Percentiles rank a stretch among this genome's conserved stretches.
These are phyloP conservation scores for Punctularia strigosozonata DNA, from an alignment of 768 basidiomycete genomes.

Conservation along the genomic window DNA sequence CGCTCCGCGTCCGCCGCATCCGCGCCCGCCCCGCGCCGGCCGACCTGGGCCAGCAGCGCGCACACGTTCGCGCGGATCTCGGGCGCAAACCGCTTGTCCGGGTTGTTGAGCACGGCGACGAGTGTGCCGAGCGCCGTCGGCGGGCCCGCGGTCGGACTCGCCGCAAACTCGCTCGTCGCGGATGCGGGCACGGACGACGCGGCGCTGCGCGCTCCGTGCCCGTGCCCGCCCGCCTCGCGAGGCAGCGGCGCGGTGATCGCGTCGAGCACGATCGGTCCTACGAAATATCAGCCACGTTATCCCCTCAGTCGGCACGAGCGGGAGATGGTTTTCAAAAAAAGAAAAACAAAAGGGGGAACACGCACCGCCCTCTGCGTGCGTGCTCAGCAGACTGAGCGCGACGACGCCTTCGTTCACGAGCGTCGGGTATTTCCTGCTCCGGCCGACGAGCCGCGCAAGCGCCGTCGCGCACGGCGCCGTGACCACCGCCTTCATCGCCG, in stretches of 20 bases:
- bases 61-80: constrained; percentile 74
- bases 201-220: constrained; percentile 15
- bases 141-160: constrained; percentile 35
- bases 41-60: constrained; percentile 55
- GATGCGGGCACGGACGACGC: constrained; percentile 24
- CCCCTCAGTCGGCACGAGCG: not conserved
- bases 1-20: constrained; percentile 26
- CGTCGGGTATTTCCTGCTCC: constrained; percentile 71
- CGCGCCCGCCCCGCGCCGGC: constrained; percentile 32
- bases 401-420: constrained; percentile 86
- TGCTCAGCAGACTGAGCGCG: constrained; percentile 67
- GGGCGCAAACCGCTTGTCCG: constrained; percentile 38
- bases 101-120: constrained; percentile 44
- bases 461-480: constrained; percentile 44
- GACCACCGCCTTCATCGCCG: constrained; percentile 39
- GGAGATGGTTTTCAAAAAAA: constrained; percentile 4
- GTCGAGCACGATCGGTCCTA: constrained; percentile 53
- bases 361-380: constrained; percentile 55
- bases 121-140: constrained; percentile 62
- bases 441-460: constrained; percentile 59
- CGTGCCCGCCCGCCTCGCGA: constrained; percentile 19
- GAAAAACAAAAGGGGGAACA: constrained; percentile 5
- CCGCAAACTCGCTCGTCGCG: constrained; percentile 30
- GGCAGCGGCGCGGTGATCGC: constrained; percentile 43
- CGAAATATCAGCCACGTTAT: not conserved